A percentile compares a stretch with the other conserved stretches of the same genome.
phyloP scores from a whole-genome alignment of 1,284 basidiomycete species.

The Ustilago sp. region DNA sequence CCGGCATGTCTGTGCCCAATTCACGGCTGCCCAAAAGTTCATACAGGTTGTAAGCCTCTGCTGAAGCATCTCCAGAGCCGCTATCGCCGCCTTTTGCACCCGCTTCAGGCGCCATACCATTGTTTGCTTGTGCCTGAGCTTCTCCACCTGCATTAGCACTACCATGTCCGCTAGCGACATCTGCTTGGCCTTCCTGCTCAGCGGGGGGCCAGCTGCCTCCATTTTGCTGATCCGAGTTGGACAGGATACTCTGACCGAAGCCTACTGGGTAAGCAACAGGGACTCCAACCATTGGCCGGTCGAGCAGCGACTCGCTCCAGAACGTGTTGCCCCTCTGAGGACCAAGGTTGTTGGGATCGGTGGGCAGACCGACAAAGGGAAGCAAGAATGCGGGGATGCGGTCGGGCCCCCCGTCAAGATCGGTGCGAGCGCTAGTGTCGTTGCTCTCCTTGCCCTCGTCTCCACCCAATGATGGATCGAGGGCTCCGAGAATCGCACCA shows the following conservation, averaged over 20 bases:
- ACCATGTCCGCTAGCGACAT: neutral
- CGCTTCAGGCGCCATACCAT: constrained; percentile 9
- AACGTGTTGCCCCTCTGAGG: constrained; percentile 41
- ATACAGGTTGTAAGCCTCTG: constrained; percentile 45
- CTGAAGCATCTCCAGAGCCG: constrained; percentile 18
- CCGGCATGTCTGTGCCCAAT: constrained; percentile 31
- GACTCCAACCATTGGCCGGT: constrained; percentile 45
- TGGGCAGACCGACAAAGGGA: constrained; percentile 52
- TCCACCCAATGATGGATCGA: constrained; percentile 36
- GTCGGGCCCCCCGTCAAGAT: constrained; percentile 38
- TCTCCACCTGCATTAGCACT: constrained; percentile 8
- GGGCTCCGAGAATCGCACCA: constrained; percentile 25
- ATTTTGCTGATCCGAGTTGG: constrained; percentile 31
- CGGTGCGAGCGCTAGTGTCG: constrained; percentile 19
- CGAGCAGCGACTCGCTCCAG: constrained; percentile 51
- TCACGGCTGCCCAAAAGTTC: constrained; percentile 43
- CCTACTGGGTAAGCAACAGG: constrained; percentile 50
- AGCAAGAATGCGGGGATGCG: constrained; percentile 44
- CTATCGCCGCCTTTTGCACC: constrained; percentile 14
- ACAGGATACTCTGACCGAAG: constrained; percentile 30
- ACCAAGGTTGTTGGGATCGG: constrained; percentile 42
- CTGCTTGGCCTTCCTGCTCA: constrained; percentile 16
- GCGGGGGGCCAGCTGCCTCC: constrained; percentile 24
- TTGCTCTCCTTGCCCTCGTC: constrained; percentile 12
- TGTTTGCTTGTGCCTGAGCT: constrained; percentile 15